Conservation (phyloP, 192 early-diverging fungal species). For the Diversispora epigaea region DNA sequence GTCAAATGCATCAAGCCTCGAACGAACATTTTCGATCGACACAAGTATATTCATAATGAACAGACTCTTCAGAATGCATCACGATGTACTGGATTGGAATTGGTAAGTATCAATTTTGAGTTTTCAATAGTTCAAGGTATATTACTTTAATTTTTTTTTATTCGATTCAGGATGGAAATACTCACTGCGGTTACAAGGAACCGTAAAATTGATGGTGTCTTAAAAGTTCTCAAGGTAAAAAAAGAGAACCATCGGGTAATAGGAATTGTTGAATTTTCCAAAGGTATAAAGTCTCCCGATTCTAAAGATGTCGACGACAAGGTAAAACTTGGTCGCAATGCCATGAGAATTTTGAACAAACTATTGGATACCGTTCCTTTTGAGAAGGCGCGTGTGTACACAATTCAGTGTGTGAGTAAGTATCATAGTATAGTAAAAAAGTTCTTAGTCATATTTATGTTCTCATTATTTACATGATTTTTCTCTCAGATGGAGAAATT, state of each 20-base stretch:
- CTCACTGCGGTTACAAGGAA: constrained; percentile 5
- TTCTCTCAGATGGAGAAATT: constrained; percentile 6
- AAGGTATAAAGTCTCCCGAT: neutral
- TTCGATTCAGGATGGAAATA: constrained; percentile 15
- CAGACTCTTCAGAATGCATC: constrained; percentile 18
- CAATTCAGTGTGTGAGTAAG: constrained; percentile 4
- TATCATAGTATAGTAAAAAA: neutral
- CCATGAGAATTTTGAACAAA: constrained; percentile 8
- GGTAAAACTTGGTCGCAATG: neutral
- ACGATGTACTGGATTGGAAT: constrained; percentile 16
- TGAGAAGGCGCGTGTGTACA: too few relatives aligned
- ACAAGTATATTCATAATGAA: constrained; percentile 22
- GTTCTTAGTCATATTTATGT: neutral
- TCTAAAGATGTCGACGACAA: neutral
- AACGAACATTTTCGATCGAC: constrained; percentile 17
- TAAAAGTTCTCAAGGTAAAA: constrained; percentile 14
- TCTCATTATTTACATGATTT: neutral
- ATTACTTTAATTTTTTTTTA: constrained; percentile 17
- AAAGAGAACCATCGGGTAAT: constrained; percentile 20
- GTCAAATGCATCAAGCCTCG: neutral
- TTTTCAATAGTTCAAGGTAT: neutral
- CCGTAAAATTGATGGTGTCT: constrained; percentile 2
- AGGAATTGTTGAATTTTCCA: constrained; percentile 12
- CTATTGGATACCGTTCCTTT: neutral
- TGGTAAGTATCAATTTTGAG: constrained; percentile 16